Conservation (phyloP, 805 yeast species). For the Metschnikowia proteae region DNA sequence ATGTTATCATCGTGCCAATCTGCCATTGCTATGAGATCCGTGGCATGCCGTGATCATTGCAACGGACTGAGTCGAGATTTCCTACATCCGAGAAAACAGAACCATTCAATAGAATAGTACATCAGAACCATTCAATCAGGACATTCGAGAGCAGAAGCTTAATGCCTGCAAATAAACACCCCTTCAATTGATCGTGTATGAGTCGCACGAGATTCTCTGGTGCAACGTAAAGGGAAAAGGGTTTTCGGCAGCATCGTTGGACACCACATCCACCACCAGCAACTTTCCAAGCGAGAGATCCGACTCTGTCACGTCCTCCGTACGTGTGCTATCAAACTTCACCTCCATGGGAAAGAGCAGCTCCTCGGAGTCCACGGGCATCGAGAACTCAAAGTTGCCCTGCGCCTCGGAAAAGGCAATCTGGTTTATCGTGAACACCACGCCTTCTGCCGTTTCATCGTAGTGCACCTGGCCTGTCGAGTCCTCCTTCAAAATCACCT, state of each 20-base stretch:
- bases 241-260: slow-evolving; percentile 46
- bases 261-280: slow-evolving; percentile 55
- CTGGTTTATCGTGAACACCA: slow-evolving; percentile 58
- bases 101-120: too few species aligned
- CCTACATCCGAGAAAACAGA: too few species aligned
- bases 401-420: slow-evolving; percentile 50
- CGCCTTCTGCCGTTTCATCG: slow-evolving; percentile 63
- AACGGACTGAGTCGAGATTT: too few species aligned
- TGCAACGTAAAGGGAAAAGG: slow-evolving; percentile 69
- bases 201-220: slow-evolving; percentile 54
- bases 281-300: slow-evolving; percentile 60
- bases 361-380: slow-evolving; percentile 76
- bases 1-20: too few species aligned
- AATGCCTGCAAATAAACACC: too few species aligned
- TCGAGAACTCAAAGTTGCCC: slow-evolving; percentile 77
- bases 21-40: too few species aligned
- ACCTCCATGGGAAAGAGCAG: slow-evolving; percentile 85
- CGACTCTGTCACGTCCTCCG: slow-evolving; percentile 34
- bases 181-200: slow-evolving; percentile 47
- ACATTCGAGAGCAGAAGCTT: too few species aligned
- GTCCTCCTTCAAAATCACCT: slow-evolving; percentile 46
- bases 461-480: slow-evolving; percentile 48
- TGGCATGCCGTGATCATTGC: too few species aligned
- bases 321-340: slow-evolving; percentile 49
- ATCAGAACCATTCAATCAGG: too few species aligned